Conservation (phyloP, 2,329 filamentous ascomycete genomes). For the Aspergillus quadricinctus region DNA sequence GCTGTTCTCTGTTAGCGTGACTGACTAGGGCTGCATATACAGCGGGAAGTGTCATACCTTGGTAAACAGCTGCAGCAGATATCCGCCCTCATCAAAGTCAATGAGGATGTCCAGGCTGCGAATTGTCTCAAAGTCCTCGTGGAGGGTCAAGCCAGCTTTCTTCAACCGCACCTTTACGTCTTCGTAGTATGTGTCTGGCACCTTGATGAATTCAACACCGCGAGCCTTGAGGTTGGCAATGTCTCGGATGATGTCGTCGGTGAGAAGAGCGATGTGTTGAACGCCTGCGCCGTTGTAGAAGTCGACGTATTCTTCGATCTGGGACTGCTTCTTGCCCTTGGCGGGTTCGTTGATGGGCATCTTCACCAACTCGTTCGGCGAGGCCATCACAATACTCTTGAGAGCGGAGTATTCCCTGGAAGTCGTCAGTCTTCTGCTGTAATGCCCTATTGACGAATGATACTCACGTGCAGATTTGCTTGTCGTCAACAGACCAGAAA, state of each 20-base stretch:
- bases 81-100: constrained; percentile 90
- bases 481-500: constrained; percentile 96
- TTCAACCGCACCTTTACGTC: constrained; percentile 70
- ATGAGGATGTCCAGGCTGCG: constrained; percentile 80
- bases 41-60: constrained; percentile 43
- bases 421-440: not conserved
- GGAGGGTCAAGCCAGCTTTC: constrained; percentile 55
- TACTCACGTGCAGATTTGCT: constrained; percentile 68
- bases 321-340: constrained; percentile 79
- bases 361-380: constrained; percentile 79
- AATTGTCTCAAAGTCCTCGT: constrained; percentile 76
- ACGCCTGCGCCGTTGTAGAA: constrained; percentile 89
- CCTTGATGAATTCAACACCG: constrained; percentile 88
- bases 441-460: too few relatives aligned
- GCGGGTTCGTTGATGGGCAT: constrained; percentile 99
- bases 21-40: not conserved
- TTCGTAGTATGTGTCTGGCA: constrained; percentile 81
- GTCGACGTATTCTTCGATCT: constrained; percentile 90
- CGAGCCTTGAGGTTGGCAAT: constrained; percentile 77
- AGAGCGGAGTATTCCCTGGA: constrained; percentile 74
- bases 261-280: constrained; percentile 88
- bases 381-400: constrained; percentile 85
- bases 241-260: constrained; percentile 69
- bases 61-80: constrained; percentile 71
- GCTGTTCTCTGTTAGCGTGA: constrained; percentile 38